These are phyloP conservation scores for Corrigiola litoralis DNA, from an alignment of 179 eudicot species.

Conservation along the genomic window DNA sequence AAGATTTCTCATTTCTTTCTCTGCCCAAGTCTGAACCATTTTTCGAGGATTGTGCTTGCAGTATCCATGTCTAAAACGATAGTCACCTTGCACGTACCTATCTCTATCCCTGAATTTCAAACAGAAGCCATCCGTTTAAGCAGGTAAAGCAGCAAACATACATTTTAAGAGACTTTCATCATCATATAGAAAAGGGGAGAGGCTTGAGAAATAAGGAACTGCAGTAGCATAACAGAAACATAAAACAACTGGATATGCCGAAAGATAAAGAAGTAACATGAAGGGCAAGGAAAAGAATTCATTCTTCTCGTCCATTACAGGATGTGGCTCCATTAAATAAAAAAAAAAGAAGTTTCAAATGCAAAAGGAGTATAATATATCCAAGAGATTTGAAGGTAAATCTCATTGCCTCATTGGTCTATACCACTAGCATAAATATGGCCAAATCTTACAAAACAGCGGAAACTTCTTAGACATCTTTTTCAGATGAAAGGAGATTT, in stretches of 20 bases:
- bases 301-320: background rate
- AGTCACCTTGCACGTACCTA: conserved; percentile 93
- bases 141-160: background rate
- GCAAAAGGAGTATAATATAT: background rate
- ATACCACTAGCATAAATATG: background rate
- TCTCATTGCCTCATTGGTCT: background rate
- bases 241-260: background rate
- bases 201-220: background rate
- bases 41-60: conserved; percentile 96
- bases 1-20: conserved; percentile 96
- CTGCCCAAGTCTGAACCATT: conserved; percentile 99
- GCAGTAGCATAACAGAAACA: background rate
- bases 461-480: background rate
- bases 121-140: background rate
- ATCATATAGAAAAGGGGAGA: background rate
- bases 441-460: background rate
- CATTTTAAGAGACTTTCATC: background rate
- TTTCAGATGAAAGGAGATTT: background rate
- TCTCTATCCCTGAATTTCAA: conserved; percentile 70
- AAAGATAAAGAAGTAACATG: background rate
- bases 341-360: background rate
- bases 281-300: background rate
- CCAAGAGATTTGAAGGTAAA: background rate
- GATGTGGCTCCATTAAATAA: background rate
- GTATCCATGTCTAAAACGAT: conserved; percentile 88